Conservation (phyloP, 805 yeast species). For the Ogataea nonfermentans region DNA sequence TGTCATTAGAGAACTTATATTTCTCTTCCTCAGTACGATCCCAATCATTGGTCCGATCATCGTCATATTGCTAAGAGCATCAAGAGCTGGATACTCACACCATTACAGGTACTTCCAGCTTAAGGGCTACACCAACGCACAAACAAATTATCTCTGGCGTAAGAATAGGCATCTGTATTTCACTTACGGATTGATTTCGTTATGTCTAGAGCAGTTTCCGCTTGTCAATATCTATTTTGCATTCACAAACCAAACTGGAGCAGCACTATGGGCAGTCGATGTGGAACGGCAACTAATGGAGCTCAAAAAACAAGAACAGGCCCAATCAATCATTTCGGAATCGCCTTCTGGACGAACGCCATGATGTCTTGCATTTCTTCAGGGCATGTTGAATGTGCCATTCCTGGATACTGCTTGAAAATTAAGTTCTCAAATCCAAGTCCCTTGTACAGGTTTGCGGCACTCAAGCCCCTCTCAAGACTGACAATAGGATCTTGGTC, state of each 20-base stretch:
- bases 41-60: conserved; percentile 62
- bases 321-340: conserved; percentile 18
- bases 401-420: conserved; percentile 57
- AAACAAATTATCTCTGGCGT: conserved; percentile 39
- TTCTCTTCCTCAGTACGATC: conserved; percentile 43
- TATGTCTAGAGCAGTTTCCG: conserved; percentile 54
- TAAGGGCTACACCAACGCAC: conserved; percentile 46
- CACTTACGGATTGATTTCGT: conserved; percentile 52
- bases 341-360: conserved; percentile 40
- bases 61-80: conserved; percentile 50
- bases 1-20: conserved; percentile 35
- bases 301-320: neutral
- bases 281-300: conserved; percentile 26
- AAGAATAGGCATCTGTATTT: conserved; percentile 36
- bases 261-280: conserved; percentile 61
- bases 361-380: conserved; percentile 62
- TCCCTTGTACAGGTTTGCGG: conserved; percentile 44
- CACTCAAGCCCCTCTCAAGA: conserved; percentile 37
- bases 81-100: conserved; percentile 49
- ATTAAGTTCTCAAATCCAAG: conserved; percentile 45
- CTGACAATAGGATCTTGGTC: conserved; percentile 66
- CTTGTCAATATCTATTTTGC: conserved; percentile 50
- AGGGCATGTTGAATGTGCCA: conserved; percentile 66
- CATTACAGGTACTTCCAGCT: conserved; percentile 58
- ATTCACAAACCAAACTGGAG: conserved; percentile 59